Evolutionary conservation across 179 eudicot genomes (phyloP), one percentile per base, ranked within the genome.

Genomic region (Kewa caespitosa): DNA sequence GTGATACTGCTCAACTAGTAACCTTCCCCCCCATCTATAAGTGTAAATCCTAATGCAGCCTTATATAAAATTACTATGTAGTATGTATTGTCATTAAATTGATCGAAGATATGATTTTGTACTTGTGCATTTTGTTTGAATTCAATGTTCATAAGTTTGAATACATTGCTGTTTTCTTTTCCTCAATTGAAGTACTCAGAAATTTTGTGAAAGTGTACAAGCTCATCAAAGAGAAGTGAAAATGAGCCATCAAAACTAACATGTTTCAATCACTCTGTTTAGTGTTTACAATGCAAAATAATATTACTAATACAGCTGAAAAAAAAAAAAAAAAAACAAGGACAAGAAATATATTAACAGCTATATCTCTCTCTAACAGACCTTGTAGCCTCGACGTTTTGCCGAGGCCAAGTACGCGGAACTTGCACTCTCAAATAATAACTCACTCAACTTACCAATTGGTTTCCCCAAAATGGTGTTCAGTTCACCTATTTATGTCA

Each of bases 191-290:
- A 48, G 17, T 11, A 48, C 20, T 10, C 54, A 46, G 20, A 46
- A 0, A 8, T 46, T 2, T 18, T 8, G n/a, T 50, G 57, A 18
- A 18, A 50, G n/a, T n/a, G n/a, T n/a, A n/a, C n/a, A n/a, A n/a
- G n/a, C 57, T 18, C n/a, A 18, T 20, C 2, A 50, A 12, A 48
- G 3, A 48, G 20, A 48, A 54, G 15, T 48, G 38, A 62, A 69
- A 76, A 66, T 20, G 75, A 57, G 79, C 75, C 76, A 82, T 71
- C 27, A 74, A 73, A 81, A 77, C 76, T 70, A 68, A 46, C 74
- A 74, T 46, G 73, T 79, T 52, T 36, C 70, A 74, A 74, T 71
- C 85, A 79, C 85, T 78, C 59, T 55, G 80, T 75, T 78, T 75
- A 82, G 46, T 55, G 80, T 75, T 78, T 75, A 82, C 82, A 75